Base-by-base conservation (phyloP, 352 stramenopile genomes). In the Phytophthora idaei region DNA sequence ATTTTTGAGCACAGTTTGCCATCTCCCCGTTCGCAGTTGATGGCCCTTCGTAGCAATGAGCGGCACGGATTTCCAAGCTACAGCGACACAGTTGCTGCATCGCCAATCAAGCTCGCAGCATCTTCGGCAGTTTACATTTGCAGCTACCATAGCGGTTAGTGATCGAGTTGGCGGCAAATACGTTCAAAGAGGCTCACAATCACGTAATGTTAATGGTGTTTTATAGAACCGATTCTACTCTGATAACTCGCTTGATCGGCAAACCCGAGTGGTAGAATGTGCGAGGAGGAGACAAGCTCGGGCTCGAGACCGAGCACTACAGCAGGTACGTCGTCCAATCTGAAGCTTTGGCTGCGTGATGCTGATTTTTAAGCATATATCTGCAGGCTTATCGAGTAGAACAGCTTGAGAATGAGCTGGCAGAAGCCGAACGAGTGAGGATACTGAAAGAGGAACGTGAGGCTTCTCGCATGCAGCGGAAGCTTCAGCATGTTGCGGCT, bases 151-250 rank as follows among this genome's bases (percentile, higher is more conserved):
- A 11, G 75, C 55, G 17, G 77, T 83, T 37, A 28, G 76, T 70
- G 15, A 12, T 31, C 0, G 11, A 44, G 14, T 28, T 6, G 1
- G 25, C 32, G n/a, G 9, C 5, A 32, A 21, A n/a, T 27, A 21
- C 9, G 14, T 52, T 57, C 44, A 32, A 57, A 11, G 27, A 55
- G 10, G 17, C 36, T 42, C 12, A 42, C 36, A 17, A 34, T 44
- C 7, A 37, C 32, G 9, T 48, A 28, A n/a, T 17, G n/a, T 21
- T 50, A 41, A 36, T 57, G 2, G 14, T 49, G 29, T 56, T 10
- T 21, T 27, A 21, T 28, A 93, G 85, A 73, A 93, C 51, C 81
- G 85, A 29, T 93, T 93, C 59, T 93, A 83, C 67, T 74, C 72
- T 0, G 85, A 93, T 63, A 90, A 89, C 14, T 93, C 85, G 7